phyloP scores from a whole-genome alignment of 139 green algal genomes.

The Nannochloris sp. region DNA sequence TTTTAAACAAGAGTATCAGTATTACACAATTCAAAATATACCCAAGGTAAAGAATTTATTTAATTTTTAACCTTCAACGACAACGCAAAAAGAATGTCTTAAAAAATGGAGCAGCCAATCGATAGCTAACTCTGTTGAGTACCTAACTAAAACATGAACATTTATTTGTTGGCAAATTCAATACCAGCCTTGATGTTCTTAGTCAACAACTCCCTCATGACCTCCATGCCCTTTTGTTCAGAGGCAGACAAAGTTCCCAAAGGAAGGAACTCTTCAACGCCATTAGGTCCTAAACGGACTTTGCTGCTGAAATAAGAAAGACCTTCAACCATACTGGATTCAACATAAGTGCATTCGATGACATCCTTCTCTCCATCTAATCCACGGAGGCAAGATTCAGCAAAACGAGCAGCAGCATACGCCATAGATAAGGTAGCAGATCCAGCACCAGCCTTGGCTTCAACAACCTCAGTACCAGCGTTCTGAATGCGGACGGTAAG shows the following conservation, averaged over 20 bases:
- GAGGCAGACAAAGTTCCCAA: conserved; percentile 63
- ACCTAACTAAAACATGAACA: no score
- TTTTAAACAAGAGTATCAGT: no score
- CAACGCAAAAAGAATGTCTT: no score
- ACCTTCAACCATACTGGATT: conserved; percentile 32
- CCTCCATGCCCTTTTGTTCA: conserved; percentile 27
- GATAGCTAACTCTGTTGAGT: no score
- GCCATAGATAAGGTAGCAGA: conserved; percentile 87
- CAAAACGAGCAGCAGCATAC: conserved; percentile 77
- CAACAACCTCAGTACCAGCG: conserved; percentile 82
- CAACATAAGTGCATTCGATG: conserved; percentile 71
- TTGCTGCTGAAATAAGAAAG: conserved; percentile 64
- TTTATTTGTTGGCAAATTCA: conserved; percentile 63
- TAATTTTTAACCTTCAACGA: no score
- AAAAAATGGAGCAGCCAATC: no score
- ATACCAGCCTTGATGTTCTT: conserved; percentile 81
- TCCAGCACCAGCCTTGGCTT: conserved; percentile 77
- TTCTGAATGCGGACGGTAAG: conserved; percentile 84
- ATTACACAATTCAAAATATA: no score
- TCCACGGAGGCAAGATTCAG: conserved; percentile 68
- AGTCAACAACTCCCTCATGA: conserved; percentile 50
- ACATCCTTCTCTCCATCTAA: conserved; percentile 61
- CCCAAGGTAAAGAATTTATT: no score
- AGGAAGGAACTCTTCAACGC: conserved; percentile 69
- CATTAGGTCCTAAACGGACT: conserved; percentile 65